Conservation (phyloP, 2,329 filamentous ascomycete genomes). For the Plenodomus tracheiphilus region DNA sequence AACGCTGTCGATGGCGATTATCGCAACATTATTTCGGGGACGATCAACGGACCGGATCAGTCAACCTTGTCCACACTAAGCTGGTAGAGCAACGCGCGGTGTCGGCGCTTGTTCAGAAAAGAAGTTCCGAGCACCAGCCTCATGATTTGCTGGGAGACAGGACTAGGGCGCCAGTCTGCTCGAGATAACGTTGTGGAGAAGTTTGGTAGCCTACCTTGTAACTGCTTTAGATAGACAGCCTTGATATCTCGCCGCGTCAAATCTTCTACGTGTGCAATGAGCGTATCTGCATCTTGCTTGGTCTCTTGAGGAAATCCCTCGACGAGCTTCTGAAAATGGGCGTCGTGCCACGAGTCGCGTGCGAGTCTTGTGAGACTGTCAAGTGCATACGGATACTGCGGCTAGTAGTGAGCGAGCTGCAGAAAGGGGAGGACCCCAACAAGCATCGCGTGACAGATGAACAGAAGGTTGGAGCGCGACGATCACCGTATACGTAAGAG, state of each 20-base stretch:
- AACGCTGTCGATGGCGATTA: conserved; percentile 23
- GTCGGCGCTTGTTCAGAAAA: conserved; percentile 17
- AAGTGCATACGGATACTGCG: conserved; percentile 77
- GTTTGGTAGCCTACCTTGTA: conserved; percentile 57
- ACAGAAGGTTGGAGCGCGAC: conserved; percentile 22
- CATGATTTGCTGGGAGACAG: not conserved
- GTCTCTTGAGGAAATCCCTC: conserved; percentile 71
- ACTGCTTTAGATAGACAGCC: conserved; percentile 73
- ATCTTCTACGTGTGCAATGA: conserved; percentile 70
- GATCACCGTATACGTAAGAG: conserved; percentile 19
- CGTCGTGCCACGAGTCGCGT: conserved; percentile 66
- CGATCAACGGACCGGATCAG: conserved; percentile 27
- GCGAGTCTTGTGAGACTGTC: conserved; percentile 66
- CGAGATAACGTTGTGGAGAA: conserved; percentile 14
- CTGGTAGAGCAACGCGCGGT: conserved; percentile 29
- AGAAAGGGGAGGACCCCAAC: conserved; percentile 18
- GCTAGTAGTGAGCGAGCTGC: conserved; percentile 34
- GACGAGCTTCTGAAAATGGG: conserved; percentile 68
- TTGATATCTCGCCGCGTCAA: conserved; percentile 75
- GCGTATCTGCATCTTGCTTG: conserved; percentile 59
- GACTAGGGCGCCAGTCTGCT: conserved; percentile 10
- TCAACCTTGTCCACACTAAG: conserved; percentile 9
- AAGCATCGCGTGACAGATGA: conserved; percentile 35
- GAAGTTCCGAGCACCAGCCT: conserved; percentile 16
- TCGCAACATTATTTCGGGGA: conserved; percentile 24